Evolutionary conservation across 768 basidiomycete genomes (phyloP).

Genomic region (Serpula lacrymans): DNA sequence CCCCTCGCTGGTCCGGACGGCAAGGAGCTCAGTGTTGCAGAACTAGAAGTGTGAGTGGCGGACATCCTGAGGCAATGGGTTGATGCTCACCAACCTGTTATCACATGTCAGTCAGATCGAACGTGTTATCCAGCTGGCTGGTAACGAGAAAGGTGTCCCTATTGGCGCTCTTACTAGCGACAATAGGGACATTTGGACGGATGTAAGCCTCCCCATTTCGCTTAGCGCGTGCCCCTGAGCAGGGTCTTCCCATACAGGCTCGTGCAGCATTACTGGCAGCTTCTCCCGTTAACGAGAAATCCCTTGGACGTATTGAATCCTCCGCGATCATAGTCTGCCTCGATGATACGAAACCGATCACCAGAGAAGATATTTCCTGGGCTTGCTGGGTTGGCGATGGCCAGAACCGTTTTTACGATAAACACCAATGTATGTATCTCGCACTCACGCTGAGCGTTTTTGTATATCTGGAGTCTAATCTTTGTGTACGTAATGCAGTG

Average conservation of each 20-base stretch:
- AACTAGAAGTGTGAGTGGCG: slow-evolving; percentile 66
- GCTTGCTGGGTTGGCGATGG: slow-evolving; percentile 88
- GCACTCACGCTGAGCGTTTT: too few relatives aligned
- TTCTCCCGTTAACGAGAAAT: slow-evolving; percentile 59
- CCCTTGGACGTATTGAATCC: slow-evolving; percentile 80
- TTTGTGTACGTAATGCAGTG: slow-evolving; percentile 43
- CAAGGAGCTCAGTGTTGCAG: slow-evolving; percentile 67
- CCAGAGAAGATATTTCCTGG: slow-evolving; percentile 80
- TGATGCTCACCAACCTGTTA: slow-evolving; percentile 2
- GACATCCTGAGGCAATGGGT: background rate
- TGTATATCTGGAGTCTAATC: background rate
- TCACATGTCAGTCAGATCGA: slow-evolving; percentile 56
- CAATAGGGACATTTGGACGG: slow-evolving; percentile 87
- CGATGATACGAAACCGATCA: slow-evolving; percentile 79
- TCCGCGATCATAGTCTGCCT: slow-evolving; percentile 86
- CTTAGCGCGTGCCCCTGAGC: too few relatives aligned
- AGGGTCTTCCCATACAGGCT: slow-evolving; percentile 34
- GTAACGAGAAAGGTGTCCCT: slow-evolving; percentile 40
- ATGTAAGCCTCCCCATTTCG: slow-evolving; percentile 42
- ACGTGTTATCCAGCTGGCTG: slow-evolving; percentile 63
- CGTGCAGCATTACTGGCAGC: slow-evolving; percentile 61
- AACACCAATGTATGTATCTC: slow-evolving; percentile 78
- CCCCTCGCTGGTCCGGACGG: slow-evolving; percentile 63
- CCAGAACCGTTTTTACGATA: slow-evolving; percentile 92
- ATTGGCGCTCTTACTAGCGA: slow-evolving; percentile 87